These are phyloP conservation scores for Iris macrosiphon DNA, from an alignment of 106 monocot genomes.

Conservation along the genomic window DNA sequence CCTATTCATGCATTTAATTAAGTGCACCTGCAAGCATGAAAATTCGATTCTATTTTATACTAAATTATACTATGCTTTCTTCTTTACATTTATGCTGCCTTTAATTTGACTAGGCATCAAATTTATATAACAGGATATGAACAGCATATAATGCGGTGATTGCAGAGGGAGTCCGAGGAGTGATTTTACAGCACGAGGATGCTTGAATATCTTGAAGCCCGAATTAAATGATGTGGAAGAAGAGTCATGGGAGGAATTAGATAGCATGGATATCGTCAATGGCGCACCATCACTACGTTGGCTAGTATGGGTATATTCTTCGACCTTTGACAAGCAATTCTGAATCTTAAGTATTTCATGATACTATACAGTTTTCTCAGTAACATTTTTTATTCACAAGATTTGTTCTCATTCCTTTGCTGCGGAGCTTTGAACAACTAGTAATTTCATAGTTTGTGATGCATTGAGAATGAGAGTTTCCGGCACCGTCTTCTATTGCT, in stretches of 20 bases:
- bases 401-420: no score
- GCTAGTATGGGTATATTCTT: constrained; percentile 83
- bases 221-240: constrained; percentile 65
- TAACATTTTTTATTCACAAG: no score
- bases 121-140: constrained; percentile 50
- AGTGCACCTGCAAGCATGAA: no score
- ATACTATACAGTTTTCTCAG: no score
- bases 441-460: no score
- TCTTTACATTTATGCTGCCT: no score
- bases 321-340: neutral
- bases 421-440: no score
- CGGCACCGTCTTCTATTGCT: no score
- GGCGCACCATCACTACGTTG: constrained; percentile 70
- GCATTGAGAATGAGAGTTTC: no score
- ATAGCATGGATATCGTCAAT: constrained; percentile 49
- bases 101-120: constrained; percentile 29
- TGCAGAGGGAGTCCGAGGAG: constrained; percentile 93
- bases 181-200: constrained; percentile 67
- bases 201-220: constrained; percentile 66
- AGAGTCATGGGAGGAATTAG: constrained; percentile 97
- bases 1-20: no score
- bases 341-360: neutral
- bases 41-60: no score
- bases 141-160: constrained; percentile 39
- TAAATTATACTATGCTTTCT: no score